Base-by-base conservation (phyloP, 2,329 filamentous ascomycete species). In the Chaetoscypha palmicola region DNA sequence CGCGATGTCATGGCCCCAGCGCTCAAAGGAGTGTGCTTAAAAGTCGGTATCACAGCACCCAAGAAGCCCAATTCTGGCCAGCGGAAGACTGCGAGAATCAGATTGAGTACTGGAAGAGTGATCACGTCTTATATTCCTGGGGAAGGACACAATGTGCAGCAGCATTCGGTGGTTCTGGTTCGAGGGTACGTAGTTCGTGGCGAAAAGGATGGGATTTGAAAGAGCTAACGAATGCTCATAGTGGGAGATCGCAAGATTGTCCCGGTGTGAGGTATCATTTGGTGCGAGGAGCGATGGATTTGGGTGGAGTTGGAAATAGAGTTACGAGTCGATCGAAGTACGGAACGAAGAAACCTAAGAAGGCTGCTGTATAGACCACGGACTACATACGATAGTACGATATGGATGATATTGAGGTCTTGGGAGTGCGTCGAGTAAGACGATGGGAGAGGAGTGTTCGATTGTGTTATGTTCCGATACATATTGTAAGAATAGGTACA, bases 51-150 rank as follows among this genome's bases (percentile, higher is more conserved):
- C 57, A 89, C 86, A 58, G 89, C 92, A 61, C 92, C 92, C 45
- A 98, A 98, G 81, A 98, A 98, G 70, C 92, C 92, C 54, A 98
- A 98, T 68, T 98, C 92, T 21, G 92, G 90, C 44, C 89, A 97
- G 74, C 76, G 92, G 52, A 98, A 98, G 73, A 92, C 88, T 46
- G 91, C 91, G 2, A 87, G 91, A 72, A 83, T 98, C 16, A 76
- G 90, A 56, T 71, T 98, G 63, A 92, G 86, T 48, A 90, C 79
- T 52, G 92, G 92, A 43, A 87, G 81, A 62, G 77, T 94, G 47
- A 74, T 98, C 51, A 95, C 88, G 47, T 87, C 86, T 20, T 97
- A 96, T 70, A 96, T 98, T 61, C 89, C 90, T 24, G 92, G 92
- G 41, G 91, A 97, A 77, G 91, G 92, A 38, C 92, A 98, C 70